Percentiles rank a stretch among this genome's conserved stretches.
Conservation (phyloP, 805 yeast genomes). For the Priceomyces castillae region DNA sequence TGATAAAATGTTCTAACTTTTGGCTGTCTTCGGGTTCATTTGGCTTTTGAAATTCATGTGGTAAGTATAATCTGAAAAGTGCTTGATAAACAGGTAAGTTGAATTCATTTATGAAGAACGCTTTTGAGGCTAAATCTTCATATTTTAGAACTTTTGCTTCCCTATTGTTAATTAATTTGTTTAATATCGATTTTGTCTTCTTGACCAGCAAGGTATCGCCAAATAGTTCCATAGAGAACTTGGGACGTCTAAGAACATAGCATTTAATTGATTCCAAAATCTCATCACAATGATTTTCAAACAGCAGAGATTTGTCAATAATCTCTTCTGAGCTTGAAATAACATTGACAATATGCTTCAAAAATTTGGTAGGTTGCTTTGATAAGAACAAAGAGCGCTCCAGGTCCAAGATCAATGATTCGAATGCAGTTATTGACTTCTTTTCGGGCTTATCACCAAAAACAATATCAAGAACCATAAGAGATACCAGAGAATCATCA, state of each 20-base stretch:
- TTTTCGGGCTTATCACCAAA: neutral
- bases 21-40: slow-evolving; percentile 9
- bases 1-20: slow-evolving; percentile 13
- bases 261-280: slow-evolving; percentile 13
- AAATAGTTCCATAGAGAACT: slow-evolving; percentile 21
- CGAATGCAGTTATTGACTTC: neutral
- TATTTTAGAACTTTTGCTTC: slow-evolving; percentile 3
- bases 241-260: slow-evolving; percentile 16
- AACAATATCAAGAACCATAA: neutral
- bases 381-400: neutral
- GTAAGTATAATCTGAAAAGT: slow-evolving; percentile 20
- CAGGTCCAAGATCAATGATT: neutral
- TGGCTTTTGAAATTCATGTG: slow-evolving; percentile 12
- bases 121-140: slow-evolving; percentile 16
- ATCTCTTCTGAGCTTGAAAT: neutral
- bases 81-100: slow-evolving; percentile 34
- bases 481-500: neutral
- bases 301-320: neutral
- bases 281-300: slow-evolving; percentile 7
- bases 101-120: slow-evolving; percentile 28
- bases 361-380: neutral
- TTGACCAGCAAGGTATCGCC: slow-evolving; percentile 14
- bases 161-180: slow-evolving; percentile 11
- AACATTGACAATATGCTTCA: neutral
- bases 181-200: slow-evolving; percentile 17